Evolutionary conservation across 305 asterid species (phyloP).

Genomic region (Fraxinus albicans): DNA sequence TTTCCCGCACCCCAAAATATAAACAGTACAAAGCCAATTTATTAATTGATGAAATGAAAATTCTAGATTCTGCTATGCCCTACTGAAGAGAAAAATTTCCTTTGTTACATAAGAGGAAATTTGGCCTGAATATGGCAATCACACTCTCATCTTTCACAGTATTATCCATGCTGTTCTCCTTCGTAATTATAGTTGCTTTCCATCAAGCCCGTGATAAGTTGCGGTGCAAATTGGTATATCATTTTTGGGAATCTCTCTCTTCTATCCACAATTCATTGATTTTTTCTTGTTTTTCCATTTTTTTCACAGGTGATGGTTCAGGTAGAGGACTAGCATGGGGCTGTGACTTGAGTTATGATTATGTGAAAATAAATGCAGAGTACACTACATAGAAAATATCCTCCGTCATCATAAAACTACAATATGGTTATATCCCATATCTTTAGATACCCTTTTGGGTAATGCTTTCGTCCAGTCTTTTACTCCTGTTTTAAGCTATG

Average conservation of each 20-base stretch:
- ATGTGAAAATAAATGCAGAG: slow-evolving; percentile 91
- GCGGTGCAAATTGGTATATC: not conserved
- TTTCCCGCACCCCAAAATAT: not conserved
- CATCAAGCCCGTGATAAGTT: not conserved
- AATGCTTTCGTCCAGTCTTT: not conserved
- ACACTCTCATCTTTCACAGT: not conserved
- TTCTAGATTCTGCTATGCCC: not conserved
- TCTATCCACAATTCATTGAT: not conserved
- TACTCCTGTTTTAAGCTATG: not conserved
- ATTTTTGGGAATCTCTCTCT: not conserved
- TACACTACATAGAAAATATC: slow-evolving; percentile 54
- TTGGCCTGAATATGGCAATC: not conserved
- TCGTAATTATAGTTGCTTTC: not conserved
- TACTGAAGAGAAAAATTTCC: not conserved
- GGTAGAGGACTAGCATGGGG: slow-evolving; percentile 96
- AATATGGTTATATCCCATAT: not conserved
- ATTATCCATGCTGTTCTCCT: not conserved
- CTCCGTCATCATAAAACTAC: not conserved
- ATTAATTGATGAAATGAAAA: not conserved
- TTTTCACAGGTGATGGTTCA: slow-evolving; percentile 65
- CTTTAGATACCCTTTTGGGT: not conserved
- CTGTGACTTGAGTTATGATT: slow-evolving; percentile 90
- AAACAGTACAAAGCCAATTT: not conserved
- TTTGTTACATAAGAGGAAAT: not conserved
- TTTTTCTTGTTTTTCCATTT: not conserved